phyloP scores from a whole-genome alignment of 768 basidiomycete genomes.

The Scleroderma bovista region DNA sequence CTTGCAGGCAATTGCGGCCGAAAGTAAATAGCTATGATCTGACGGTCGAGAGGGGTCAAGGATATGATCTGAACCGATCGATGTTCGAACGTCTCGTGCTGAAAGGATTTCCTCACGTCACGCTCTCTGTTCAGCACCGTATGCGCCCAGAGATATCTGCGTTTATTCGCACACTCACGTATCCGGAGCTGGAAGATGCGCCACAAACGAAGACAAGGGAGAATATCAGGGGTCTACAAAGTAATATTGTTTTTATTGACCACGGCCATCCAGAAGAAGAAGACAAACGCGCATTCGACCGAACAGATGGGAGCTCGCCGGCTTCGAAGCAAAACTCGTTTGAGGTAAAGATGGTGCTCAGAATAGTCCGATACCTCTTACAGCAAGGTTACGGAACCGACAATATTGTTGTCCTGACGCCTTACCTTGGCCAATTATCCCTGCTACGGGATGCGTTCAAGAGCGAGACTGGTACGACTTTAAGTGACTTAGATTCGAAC shows the following conservation, averaged over 20 bases:
- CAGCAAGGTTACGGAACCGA: constrained; percentile 66
- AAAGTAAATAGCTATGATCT: constrained; percentile 63
- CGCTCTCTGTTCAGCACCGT: constrained; percentile 54
- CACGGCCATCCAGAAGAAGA: constrained; percentile 56
- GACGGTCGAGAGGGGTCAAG: constrained; percentile 63
- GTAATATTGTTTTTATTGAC: constrained; percentile 57
- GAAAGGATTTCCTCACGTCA: constrained; percentile 56
- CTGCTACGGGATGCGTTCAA: constrained; percentile 42
- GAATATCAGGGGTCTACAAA: constrained; percentile 47
- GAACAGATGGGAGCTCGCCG: constrained; percentile 40
- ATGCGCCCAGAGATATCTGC: constrained; percentile 72
- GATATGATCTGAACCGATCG: constrained; percentile 61
- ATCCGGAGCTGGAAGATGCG: constrained; percentile 58
- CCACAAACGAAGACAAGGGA: constrained; percentile 43
- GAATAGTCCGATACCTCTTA: constrained; percentile 56
- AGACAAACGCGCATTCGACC: constrained; percentile 35
- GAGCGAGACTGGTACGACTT: constrained; percentile 46
- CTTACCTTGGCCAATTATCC: constrained; percentile 63
- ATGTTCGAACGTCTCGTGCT: constrained; percentile 66
- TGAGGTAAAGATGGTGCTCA: constrained; percentile 60
- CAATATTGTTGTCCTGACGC: constrained; percentile 59
- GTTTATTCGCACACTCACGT: constrained; percentile 60
- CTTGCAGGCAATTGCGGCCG: constrained; percentile 60
- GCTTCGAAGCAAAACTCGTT: constrained; percentile 57
- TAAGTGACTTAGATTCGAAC: constrained; percentile 56